Conservation (phyloP, 768 basidiomycete species). For the Mycena pura region DNA sequence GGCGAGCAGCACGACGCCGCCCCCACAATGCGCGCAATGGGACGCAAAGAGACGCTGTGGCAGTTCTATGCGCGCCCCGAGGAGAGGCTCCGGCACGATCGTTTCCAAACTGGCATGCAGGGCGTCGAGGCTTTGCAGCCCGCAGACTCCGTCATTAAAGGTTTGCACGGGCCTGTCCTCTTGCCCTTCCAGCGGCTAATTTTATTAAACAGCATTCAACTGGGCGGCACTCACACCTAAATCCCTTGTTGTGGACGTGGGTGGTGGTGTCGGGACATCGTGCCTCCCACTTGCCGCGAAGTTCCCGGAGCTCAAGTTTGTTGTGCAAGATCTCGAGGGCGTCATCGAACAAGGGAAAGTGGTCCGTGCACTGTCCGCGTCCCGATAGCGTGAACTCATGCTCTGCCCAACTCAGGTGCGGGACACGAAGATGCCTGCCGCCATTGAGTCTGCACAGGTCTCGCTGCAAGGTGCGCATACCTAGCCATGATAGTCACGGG, state of each 20-base stretch:
- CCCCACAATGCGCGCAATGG: constrained; percentile 35
- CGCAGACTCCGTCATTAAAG: constrained; percentile 21
- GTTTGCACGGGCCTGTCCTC: not conserved
- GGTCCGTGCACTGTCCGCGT: constrained; percentile 37
- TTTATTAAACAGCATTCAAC: constrained; percentile 53
- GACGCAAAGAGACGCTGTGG: constrained; percentile 33
- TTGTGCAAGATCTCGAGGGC: constrained; percentile 67
- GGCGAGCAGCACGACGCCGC: constrained; percentile 32
- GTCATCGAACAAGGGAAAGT: constrained; percentile 61
- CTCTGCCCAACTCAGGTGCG: not conserved
- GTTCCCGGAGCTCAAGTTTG: constrained; percentile 49
- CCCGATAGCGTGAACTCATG: not conserved
- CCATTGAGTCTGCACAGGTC: constrained; percentile 25
- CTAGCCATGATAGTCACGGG: constrained; percentile 10
- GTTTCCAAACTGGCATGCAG: constrained; percentile 42
- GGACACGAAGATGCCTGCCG: constrained; percentile 3
- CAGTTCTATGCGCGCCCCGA: constrained; percentile 31
- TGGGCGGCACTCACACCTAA: constrained; percentile 60
- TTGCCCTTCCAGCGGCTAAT: not conserved
- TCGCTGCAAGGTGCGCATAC: constrained; percentile 20
- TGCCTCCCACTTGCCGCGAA: constrained; percentile 42
- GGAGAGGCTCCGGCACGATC: constrained; percentile 27
- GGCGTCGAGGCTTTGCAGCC: constrained; percentile 35
- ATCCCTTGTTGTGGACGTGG: constrained; percentile 68
- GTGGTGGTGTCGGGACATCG: constrained; percentile 68